Evolutionary conservation across 225 moss, liverwort and hornwort genomes (phyloP), one percentile per base, ranked within the genome.

Genomic region (Asterella californica): DNA sequence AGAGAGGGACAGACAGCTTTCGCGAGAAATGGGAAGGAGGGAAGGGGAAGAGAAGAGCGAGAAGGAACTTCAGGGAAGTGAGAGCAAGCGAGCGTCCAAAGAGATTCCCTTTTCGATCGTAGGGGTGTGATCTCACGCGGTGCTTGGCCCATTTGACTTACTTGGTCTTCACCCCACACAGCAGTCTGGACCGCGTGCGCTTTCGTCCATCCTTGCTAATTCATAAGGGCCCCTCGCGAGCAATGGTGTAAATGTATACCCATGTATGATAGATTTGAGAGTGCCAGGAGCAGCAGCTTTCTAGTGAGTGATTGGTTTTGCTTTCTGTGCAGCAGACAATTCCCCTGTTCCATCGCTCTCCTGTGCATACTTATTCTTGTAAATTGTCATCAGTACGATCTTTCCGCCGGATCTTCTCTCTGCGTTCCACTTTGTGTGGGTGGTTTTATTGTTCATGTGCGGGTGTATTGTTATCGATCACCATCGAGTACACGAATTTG

Each of bases 121-220:
- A 72, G 72, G 72, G 72, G n/a, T 72, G 72, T 27, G 72, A 72
- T 72, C 72, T 72, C 72, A 72, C 72, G n/a, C 72, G 72, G 48
- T 72, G 72, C 72, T 72, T 72, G 72, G 42, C 48, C 38, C 47
- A 72, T 72, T 72, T 72, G 72, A 49, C 72, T 72, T n/a, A 24
- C 48, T 72, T 48, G 38, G 5, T 38, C 42, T 70, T 38, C 69
- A 36, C 69, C 69, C 69, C 22, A 21, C 37, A 24, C 69, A 22
- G 4, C 38, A 70, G 69, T 70, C 69, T 19, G 42, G 38, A 42
- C 38, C 42, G 69, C 69, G 37, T 70, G 69, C 69, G 21, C 38
- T 24, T 19, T 22, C 69, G 38, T 38, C 42, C 69, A 45, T 70
- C 69, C 38, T 45, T 22, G 37, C 21, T 37, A 21, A 38, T 42